Evolutionary conservation across 2,329 filamentous ascomycete species (phyloP).

Genomic region (Fusarium pseudocircinatum): DNA sequence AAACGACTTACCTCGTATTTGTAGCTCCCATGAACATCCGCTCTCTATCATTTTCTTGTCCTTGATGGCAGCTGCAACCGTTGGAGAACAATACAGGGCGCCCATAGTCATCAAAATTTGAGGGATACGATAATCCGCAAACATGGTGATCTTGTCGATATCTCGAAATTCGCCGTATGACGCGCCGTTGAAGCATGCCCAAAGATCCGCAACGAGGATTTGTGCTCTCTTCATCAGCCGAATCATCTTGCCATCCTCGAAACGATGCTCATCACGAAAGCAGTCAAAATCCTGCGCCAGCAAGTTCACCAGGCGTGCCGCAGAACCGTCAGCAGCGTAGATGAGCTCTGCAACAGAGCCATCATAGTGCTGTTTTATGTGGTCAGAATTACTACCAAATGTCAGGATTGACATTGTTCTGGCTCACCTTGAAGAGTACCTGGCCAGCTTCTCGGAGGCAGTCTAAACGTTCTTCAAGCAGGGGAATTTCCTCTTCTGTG

Average conservation of each 20-base stretch:
- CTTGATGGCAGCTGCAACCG: slow-evolving; percentile 76
- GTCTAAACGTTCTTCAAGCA: slow-evolving; percentile 79
- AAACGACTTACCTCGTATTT: slow-evolving; percentile 74
- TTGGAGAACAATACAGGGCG: slow-evolving; percentile 85
- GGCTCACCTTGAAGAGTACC: slow-evolving; percentile 77
- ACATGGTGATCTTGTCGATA: slow-evolving; percentile 97
- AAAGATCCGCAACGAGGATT: slow-evolving; percentile 94
- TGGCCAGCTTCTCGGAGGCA: slow-evolving; percentile 86
- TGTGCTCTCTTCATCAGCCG: slow-evolving; percentile 93
- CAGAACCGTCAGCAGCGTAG: slow-evolving; percentile 77
- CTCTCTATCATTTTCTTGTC: slow-evolving; percentile 71
- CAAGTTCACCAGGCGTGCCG: slow-evolving; percentile 85
- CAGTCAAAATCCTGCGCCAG: slow-evolving; percentile 84
- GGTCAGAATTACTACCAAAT: background rate
- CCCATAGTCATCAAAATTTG: slow-evolving; percentile 89
- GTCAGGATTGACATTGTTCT: background rate
- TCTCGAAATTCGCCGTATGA: slow-evolving; percentile 84
- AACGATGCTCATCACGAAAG: slow-evolving; percentile 83
- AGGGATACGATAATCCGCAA: slow-evolving; percentile 96
- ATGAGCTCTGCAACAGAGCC: slow-evolving; percentile 80
- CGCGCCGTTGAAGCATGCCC: slow-evolving; percentile 91
- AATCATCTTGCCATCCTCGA: slow-evolving; percentile 76
- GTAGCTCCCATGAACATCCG: slow-evolving; percentile 83
- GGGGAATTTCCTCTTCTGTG: slow-evolving; percentile 86
- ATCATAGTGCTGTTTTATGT: slow-evolving; percentile 70